Evolutionary conservation across 176 grass and related monocot genomes (phyloP), one percentile per base, ranked within the genome.

Genomic region (Puccinellia tenuiflora): DNA sequence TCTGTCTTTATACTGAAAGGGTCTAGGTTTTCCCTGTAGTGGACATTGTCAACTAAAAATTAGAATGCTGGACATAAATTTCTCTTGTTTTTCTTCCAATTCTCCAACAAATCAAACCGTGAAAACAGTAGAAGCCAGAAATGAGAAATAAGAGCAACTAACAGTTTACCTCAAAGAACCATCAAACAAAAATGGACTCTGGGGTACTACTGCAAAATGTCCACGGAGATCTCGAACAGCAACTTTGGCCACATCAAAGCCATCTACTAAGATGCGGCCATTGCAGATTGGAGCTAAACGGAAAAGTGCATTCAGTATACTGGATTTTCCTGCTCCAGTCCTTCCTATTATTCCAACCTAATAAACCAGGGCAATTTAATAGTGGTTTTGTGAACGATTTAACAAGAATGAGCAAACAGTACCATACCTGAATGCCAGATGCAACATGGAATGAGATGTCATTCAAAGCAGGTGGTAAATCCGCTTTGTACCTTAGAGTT

Each of bases 301-400:
- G 55, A 95, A 91, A 66, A 98, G 88, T 85, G 92, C 96, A 91
- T 93, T 95, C 31, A 98, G 85, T 77, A 95, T 76, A 92, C 96
- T 98, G 40, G 96, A 98, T 87, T 98, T 98, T 28, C 96, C 96
- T 68, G 96, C 92, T 86, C 96, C 92, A 60, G 96, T 98, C 90
- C 96, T 95, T 66, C 95, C 96, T 65, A 98, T 86, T 84, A 95
- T 91, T 73, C 96, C 96, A 83, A 98, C 92, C 92, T 98, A 91
- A 84, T 72, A 77, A 86, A 35, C 45, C 64, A 86, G 39, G 15
- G 45, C 37, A 64, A 11, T 77, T 22, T 81, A 45, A 76, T 40
- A 25, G 39, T 64, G 0, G 30, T 38, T 85, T n/a, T 16, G 1
- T 47, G 48, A 80, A 79, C 59, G 11, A 77, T 48, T 85, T 34